Base-by-base conservation (phyloP, 805 yeast species). In the Lipomyces japonicus region DNA sequence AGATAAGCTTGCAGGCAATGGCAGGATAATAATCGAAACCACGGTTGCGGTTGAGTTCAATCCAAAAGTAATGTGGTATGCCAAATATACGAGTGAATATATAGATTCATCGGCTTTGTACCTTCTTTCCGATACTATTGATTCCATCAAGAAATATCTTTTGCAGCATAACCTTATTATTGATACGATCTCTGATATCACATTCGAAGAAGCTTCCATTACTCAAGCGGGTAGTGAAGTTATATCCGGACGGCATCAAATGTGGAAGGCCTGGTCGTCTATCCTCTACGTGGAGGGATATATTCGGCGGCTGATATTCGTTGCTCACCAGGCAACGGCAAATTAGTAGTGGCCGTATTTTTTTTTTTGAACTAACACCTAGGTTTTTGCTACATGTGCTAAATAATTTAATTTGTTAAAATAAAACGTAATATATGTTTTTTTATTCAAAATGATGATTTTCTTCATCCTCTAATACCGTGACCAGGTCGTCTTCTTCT, bases 181-280 rank as follows among this genome's bases (percentile, higher is more conserved):
- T 4, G 19, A 42, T 3, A 19, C 26, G 1, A 21, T 30, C 4
- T 12, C 32, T 6, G 45, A 42, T n/a, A 19, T 42, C 28, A 31
- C 37, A 9, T 42, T 23, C 39, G 45, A 42, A 32, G 38, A 42
- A 23, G 45, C 45, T 19, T 16, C 16, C 18, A 18, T 42, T 31
- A 21, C 38, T 21, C 22, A 32, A 22, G 45, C 45, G 6, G 36
- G 25, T 12, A 18, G 39, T 28, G 45, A 42, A 12, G 24, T 5
- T 18, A 6, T 38, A 12, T 24, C 12, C 9, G 39, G 39, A 14
- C 21, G 21, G 1, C 12, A 9, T 10, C 45, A 42, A 38, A 18
- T 30, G 14, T 42, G 45, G 45, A 14, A 42, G 19, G 38, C 38
- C 21, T 30, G 37, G 38, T 31, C 45, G 10, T 4, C 45, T 18